Evolutionary conservation across 805 yeast genomes (phyloP), one percentile per base, ranked within the genome.

Genomic region (Candida caryicola): DNA sequence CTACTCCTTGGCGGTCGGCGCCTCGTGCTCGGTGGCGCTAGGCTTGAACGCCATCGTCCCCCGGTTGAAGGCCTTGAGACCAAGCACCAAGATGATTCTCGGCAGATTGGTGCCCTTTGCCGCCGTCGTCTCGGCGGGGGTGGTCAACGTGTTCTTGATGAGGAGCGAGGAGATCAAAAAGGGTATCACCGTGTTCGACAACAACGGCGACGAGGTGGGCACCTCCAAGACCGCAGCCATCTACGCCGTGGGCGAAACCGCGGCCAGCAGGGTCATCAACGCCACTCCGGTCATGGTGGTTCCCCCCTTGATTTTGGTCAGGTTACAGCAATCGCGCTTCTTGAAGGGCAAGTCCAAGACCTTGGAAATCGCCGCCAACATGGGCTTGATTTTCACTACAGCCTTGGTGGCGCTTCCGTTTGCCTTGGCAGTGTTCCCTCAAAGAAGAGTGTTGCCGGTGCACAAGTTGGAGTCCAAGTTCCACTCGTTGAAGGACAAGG

Each of bases 281-380:
- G 97, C 98, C 13, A 85, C 99, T 0, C 99, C 99, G 14, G 77
- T 93, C 52, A 93, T 93, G 99, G 99, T 86, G 15, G 61, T 93
- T 4, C 99, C 99, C 1, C 97, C 99, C 2, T 73, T 93, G 52
- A 55, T 87, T 18, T 73, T 93, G 30, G 88, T 89, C 32, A 77
- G 73, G 58, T 69, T 93, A 47, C 97, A 93, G 65, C 76, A 74
- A 47, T 73, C 65, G 6, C 50, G 82, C 1, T 55, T 82, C 13
- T 70, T 90, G 46, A 80, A 76, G 54, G 84, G 85, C 23, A 85
- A 79, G 57, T 75, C 90, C 5, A 62, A 77, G 42, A 71, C 79
- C 14, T 64, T 77, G 3, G 88, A 84, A 53, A 82, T 85, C 4
- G 54, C 72, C 12, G 82, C 81, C n/a, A 93, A 90, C 57, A 69